Evolutionary conservation across 371 early-diverging fungal genomes (phyloP), one percentile per base, ranked within the genome.

Genomic region (Mortierella sp.): DNA sequence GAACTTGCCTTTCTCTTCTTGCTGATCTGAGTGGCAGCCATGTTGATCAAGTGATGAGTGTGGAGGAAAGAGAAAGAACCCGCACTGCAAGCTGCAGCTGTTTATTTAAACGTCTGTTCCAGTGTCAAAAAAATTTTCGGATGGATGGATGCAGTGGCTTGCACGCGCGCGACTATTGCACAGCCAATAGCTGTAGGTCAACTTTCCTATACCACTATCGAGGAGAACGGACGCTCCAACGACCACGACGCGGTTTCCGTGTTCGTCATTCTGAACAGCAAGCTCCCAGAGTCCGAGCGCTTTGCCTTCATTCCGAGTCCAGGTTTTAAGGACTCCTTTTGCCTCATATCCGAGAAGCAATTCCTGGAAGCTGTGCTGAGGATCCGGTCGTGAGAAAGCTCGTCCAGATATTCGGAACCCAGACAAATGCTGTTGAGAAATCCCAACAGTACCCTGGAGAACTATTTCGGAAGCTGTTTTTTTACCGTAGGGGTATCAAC

Each of bases 1-100:
- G 34, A 26, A 62, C 71, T 52, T 83, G 89, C 90, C 86, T 90
- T 90, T 84, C 90, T 89, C 89, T 90, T 90, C 89, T 90, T 90
- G 87, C 85, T 84, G 80, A 87, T 87, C 78, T 87, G 87, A 73
- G 85, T 84, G 78, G 71, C 53, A 64, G 71, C 64, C 71, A 71
- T 71, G 54, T 64, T 71, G 64, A 69, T 69, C 63, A 58, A 63
- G 54, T 69, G 47, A 47, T 55, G 51, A 63, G 58, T 58, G 70
- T 62, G 63, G 63, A 56, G 57, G 63, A 69, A 69, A 63, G 70
- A 69, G 70, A 42, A 54, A 31, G 67, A 67, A 48, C 49, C 26
- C 30, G 49, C 18, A 27, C 38, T 19, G 54, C 56, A 24, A 49
- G 54, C 24, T 21, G 30, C 19, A 19, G 45, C 23, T 54, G 67